Evolutionary conservation across 1,139 yeast genomes (phyloP).

Genomic region (Wickerhamiella infanticola): DNA sequence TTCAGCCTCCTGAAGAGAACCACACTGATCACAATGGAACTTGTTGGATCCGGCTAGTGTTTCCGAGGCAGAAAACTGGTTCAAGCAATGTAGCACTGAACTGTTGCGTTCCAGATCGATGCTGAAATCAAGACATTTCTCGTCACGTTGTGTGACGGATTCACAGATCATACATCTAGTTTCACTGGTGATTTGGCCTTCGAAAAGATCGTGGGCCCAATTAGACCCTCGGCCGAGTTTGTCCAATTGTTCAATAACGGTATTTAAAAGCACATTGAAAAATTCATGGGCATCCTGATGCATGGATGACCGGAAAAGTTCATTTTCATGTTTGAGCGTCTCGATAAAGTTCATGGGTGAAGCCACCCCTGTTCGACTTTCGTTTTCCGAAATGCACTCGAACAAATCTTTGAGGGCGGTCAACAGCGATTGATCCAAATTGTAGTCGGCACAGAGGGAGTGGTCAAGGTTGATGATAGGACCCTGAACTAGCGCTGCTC

Average conservation of each 20-base stretch:
- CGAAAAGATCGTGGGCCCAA: slow-evolving; percentile 62
- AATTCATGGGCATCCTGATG: slow-evolving; percentile 99
- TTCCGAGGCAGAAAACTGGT: slow-evolving; percentile 73
- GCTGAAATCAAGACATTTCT: slow-evolving; percentile 71
- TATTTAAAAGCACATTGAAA: slow-evolving; percentile 70
- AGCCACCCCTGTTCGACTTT: slow-evolving; percentile 61
- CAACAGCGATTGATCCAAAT: slow-evolving; percentile 40
- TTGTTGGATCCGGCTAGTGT: slow-evolving; percentile 76
- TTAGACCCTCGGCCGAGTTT: slow-evolving; percentile 18
- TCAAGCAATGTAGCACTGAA: slow-evolving; percentile 59
- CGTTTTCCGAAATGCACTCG: slow-evolving; percentile 66
- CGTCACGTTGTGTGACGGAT: slow-evolving; percentile 70
- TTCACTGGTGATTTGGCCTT: slow-evolving; percentile 73
- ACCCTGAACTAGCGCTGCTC: slow-evolving; percentile 65
- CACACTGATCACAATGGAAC: slow-evolving; percentile 83
- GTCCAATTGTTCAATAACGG: slow-evolving; percentile 56
- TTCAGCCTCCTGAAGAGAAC: slow-evolving; percentile 87
- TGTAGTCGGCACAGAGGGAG: slow-evolving; percentile 34
- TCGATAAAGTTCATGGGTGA: slow-evolving; percentile 65
- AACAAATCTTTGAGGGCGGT: slow-evolving; percentile 72
- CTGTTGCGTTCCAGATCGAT: slow-evolving; percentile 69
- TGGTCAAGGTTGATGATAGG: slow-evolving; percentile 74
- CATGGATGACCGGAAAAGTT: slow-evolving; percentile 76
- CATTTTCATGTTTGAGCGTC: slow-evolving; percentile 65
- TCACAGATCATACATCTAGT: slow-evolving; percentile 87